Evolutionary conservation across 2,329 filamentous ascomycete species (phyloP).

Genomic region (Hypomyces perniciosus): DNA sequence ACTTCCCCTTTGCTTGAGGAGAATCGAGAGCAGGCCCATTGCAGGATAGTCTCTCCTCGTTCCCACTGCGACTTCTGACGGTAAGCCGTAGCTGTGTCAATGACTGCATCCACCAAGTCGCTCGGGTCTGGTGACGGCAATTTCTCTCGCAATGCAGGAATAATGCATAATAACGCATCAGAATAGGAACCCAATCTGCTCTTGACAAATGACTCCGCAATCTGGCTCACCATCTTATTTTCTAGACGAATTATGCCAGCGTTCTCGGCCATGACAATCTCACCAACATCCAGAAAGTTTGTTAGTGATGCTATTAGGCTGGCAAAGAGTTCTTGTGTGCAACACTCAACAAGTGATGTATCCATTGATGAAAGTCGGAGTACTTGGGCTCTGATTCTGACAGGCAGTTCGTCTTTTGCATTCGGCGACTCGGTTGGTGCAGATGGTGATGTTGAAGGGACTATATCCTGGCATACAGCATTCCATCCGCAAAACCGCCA

Average conservation of each 20-base stretch:
- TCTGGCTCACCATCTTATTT: neutral
- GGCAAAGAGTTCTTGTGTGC: neutral
- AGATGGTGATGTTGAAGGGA: neutral
- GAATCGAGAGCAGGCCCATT: neutral
- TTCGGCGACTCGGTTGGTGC: neutral
- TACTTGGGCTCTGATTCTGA: neutral
- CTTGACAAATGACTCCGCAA: neutral
- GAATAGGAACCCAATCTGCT: slow-evolving; percentile 8
- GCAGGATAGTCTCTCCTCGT: neutral
- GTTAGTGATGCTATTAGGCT: neutral
- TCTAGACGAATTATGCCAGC: neutral
- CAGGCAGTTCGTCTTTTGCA: neutral
- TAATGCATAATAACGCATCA: slow-evolving; percentile 11
- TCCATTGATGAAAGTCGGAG: neutral
- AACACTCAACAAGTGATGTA: neutral
- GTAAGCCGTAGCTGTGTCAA: neutral
- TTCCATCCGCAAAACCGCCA: neutral
- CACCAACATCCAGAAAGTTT: neutral
- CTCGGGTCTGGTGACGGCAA: neutral
- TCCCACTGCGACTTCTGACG: neutral
- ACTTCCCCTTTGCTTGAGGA: neutral
- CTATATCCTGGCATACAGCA: neutral
- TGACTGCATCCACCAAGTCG: neutral
- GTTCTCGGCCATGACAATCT: neutral
- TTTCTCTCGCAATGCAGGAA: slow-evolving; percentile 4